phyloP scores from a whole-genome alignment of 2,329 filamentous ascomycete genomes.

The Bipolaris oryzae region DNA sequence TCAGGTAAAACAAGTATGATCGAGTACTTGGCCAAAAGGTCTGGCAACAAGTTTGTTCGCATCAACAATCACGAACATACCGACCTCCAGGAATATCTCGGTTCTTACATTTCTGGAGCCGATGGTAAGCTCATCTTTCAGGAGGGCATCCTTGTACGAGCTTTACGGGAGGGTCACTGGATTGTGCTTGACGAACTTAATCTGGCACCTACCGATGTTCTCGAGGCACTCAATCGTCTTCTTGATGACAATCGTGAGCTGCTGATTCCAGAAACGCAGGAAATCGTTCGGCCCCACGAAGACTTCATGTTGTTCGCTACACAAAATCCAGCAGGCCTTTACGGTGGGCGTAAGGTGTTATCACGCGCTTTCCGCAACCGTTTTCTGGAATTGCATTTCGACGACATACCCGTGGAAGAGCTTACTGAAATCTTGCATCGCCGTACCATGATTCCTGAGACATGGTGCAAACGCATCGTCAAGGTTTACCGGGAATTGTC shows the following conservation, averaged over 20 bases:
- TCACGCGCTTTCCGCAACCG: slow-evolving; percentile 95
- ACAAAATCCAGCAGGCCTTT: slow-evolving; percentile 93
- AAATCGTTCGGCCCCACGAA: slow-evolving; percentile 86
- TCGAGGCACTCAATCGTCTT: slow-evolving; percentile 93
- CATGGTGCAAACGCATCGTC: slow-evolving; percentile 90
- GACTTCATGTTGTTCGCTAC: slow-evolving; percentile 99
- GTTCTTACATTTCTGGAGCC: slow-evolving; percentile 85
- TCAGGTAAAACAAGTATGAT: slow-evolving; percentile 99
- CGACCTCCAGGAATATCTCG: slow-evolving; percentile 95
- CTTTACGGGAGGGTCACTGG: slow-evolving; percentile 92
- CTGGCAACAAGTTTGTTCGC: slow-evolving; percentile 93
- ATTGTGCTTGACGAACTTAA: slow-evolving; percentile 98
- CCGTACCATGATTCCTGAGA: slow-evolving; percentile 85
- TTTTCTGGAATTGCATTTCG: slow-evolving; percentile 95
- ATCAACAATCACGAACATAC: slow-evolving; percentile 99
- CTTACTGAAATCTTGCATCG: slow-evolving; percentile 89
- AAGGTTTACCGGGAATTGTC: slow-evolving; percentile 93
- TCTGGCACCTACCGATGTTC: slow-evolving; percentile 91
- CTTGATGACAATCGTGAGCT: slow-evolving; percentile 96
- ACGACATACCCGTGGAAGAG: slow-evolving; percentile 96
- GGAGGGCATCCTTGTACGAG: slow-evolving; percentile 91
- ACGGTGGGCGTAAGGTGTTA: slow-evolving; percentile 90
- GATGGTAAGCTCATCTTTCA: slow-evolving; percentile 89
- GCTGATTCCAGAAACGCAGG: slow-evolving; percentile 94
- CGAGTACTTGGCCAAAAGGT: slow-evolving; percentile 94